Percentiles rank a stretch among this genome's conserved stretches.
Conservation (phyloP, 495 filamentous ascomycete species). For the Ramalina intermedia region DNA sequence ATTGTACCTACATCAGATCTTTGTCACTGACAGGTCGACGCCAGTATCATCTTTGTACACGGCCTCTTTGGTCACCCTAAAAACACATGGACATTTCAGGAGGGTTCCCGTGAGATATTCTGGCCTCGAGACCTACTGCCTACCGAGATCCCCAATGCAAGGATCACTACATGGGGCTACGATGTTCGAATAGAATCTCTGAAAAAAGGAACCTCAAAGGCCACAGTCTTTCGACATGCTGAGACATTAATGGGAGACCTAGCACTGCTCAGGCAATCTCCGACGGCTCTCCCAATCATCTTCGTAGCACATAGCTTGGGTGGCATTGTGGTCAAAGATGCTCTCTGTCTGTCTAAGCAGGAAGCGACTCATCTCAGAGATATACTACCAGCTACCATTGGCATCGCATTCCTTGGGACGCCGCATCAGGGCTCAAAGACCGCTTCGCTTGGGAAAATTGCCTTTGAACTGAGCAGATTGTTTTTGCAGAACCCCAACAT, state of each 20-base stretch:
- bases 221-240: constrained; percentile 68
- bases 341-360: constrained; percentile 11
- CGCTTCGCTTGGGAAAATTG: constrained; percentile 57
- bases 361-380: constrained; percentile 13
- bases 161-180: constrained; percentile 72
- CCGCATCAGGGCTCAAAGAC: constrained; percentile 66
- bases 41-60: constrained; percentile 57
- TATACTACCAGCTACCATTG: constrained; percentile 42
- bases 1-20: not conserved
- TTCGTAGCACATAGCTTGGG: constrained; percentile 40
- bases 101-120: constrained; percentile 28
- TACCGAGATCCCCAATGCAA: constrained; percentile 33
- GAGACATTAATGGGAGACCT: constrained; percentile 52
- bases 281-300: constrained; percentile 20
- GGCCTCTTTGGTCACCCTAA: constrained; percentile 68
- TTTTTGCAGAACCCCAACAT: constrained; percentile 21
- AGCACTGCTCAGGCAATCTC: constrained; percentile 26
- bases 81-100: constrained; percentile 49
- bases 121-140: constrained; percentile 61
- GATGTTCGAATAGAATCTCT: constrained; percentile 61
- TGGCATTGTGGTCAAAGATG: constrained; percentile 32
- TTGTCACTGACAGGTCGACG: not conserved
- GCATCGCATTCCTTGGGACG: constrained; percentile 71
- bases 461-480: constrained; percentile 59
- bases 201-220: constrained; percentile 42